Conservation (phyloP, 495 filamentous ascomycete genomes). For the Neurospora sp. region DNA sequence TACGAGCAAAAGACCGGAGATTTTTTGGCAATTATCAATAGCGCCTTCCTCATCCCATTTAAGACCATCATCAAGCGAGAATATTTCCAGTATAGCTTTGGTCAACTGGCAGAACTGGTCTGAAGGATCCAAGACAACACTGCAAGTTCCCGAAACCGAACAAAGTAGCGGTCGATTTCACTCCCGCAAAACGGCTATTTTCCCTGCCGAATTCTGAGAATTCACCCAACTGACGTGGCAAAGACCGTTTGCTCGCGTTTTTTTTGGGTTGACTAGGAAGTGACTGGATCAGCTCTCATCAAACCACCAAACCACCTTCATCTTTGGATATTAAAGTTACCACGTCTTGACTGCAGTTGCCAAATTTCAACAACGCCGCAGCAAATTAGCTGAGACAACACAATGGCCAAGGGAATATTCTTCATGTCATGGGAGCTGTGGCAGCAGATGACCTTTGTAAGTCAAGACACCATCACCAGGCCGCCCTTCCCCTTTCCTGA, state of each 20-base stretch:
- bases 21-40: background rate
- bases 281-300: background rate
- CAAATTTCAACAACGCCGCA: background rate
- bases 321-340: background rate
- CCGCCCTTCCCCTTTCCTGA: background rate
- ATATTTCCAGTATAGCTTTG: background rate
- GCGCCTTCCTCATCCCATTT: background rate
- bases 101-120: background rate
- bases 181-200: background rate
- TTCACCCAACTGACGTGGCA: background rate
- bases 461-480: conserved; percentile 20
- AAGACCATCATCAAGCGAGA: background rate
- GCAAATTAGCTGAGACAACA: background rate
- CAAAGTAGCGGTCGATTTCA: background rate
- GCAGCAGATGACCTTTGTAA: conserved; percentile 87
- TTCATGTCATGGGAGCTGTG: conserved; percentile 74
- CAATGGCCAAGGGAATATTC: conserved; percentile 39
- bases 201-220: background rate
- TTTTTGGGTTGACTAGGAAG: background rate
- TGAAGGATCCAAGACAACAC: background rate
- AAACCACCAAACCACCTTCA: background rate
- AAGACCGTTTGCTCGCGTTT: background rate
- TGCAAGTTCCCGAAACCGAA: background rate
- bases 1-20: background rate
- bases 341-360: background rate